A percentile compares a stretch with the other conserved stretches of the same genome.
Evolutionary conservation across 129 eudicot genomes (phyloP).

Genomic region (Oenanthe sinensis): DNA sequence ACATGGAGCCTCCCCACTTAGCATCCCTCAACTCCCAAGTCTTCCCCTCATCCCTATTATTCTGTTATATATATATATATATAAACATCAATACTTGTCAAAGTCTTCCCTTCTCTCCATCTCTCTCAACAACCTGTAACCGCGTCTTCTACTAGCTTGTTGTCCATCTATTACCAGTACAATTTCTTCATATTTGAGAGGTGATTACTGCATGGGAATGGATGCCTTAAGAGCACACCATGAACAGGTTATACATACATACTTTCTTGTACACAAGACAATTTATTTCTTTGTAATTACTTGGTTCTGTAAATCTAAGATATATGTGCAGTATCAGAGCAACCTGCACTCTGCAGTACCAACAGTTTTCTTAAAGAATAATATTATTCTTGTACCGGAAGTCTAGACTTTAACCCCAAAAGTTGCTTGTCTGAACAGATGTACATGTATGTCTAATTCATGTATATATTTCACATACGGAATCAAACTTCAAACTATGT

Average conservation of each 20-base stretch:
- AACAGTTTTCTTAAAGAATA: too few relatives aligned
- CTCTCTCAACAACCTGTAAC: background rate
- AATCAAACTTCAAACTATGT: too few relatives aligned
- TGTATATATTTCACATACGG: too few relatives aligned
- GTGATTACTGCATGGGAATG: background rate
- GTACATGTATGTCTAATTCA: too few relatives aligned
- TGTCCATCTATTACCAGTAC: background rate
- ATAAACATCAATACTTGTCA: background rate
- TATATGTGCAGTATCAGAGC: too few relatives aligned
- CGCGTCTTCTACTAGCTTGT: background rate
- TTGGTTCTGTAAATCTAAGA: too few relatives aligned
- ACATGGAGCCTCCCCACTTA: conserved; percentile 40
- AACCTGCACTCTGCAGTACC: too few relatives aligned
- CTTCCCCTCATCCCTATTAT: background rate
- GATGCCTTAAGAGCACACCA: background rate
- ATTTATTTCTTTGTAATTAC: background rate
- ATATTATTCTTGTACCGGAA: background rate
- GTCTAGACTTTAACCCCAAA: background rate
- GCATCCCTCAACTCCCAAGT: conserved; percentile 6
- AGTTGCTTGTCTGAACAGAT: background rate
- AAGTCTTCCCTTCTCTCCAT: background rate
- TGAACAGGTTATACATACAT: background rate
- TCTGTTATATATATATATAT: too few relatives aligned
- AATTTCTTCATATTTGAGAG: background rate
- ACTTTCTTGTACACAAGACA: too few relatives aligned